Evolutionary conservation across 768 basidiomycete genomes (phyloP), one percentile per base, ranked within the genome.

Genomic region (Kockovaella imperatae): DNA sequence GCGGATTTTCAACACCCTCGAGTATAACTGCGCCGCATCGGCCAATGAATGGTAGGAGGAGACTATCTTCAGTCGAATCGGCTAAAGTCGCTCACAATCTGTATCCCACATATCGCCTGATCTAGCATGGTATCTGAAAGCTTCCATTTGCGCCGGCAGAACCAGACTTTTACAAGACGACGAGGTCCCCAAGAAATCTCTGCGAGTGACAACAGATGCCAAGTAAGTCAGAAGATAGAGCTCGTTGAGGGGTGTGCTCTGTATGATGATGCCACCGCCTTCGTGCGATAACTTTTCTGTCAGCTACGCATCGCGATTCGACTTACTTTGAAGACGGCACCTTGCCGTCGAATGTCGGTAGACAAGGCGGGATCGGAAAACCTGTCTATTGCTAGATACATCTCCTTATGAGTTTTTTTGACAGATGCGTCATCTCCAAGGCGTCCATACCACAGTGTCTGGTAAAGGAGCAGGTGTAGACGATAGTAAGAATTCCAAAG

Each of bases 51-150:
- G 63, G 13, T 30, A 13, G 2, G 40, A 15, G 11, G 44, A 41
- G 36, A 60, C 60, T 62, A 26, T 24, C 7, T 46, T 45, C 20
- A 50, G 49, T 44, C 39, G 14, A 4, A n/a, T 14, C 15, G 25
- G 5, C 26, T 31, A n/a, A 6, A 20, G 6, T 8, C 8, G 52
- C 61, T 61, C 35, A 63, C 64, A 63, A 20, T 53, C 59, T 14
- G 29, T 34, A 44, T 67, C 61, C 64, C 64, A 67, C 52, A 63
- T 55, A 32, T 63, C 61, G 3, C 56, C 59, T 13, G 47, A 47
- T 8, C 52, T 35, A 30, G 59, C 58, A 1, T 43, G 17, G n/a
- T 43, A 15, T 24, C 53, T 54, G 20, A 28, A 43, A 13, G 51
- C 52, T 17, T 50, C 15, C 40, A 62, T 45, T 2, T 50, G 51